Base-by-base conservation (phyloP, 2,329 filamentous ascomycete genomes). In the Phialophora macrospora region DNA sequence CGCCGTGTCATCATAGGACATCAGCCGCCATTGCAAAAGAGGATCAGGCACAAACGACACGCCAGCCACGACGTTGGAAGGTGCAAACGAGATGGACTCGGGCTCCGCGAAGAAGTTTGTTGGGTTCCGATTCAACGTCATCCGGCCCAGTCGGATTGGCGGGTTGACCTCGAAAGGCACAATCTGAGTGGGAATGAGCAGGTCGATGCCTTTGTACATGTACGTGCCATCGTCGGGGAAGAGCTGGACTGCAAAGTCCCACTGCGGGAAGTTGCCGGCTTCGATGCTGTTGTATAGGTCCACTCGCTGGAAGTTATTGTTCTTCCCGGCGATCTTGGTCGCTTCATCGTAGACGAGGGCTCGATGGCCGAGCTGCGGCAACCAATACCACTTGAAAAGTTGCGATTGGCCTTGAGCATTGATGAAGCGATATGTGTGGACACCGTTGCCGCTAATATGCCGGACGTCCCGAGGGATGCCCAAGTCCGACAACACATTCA, bases 181-280 rank as follows among this genome's bases (percentile, higher is more conserved):
- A 71, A 88, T 83, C 77, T 90, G 88, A 57, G 88, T 90, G 0
- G 91, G 88, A 71, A 96, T 92, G 1, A 96, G 84, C 66, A 89
- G 77, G 72, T 91, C 88, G 65, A 91, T 88, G 66, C 90, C 79
- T 75, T 87, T 88, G 80, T 83, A 88, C 56, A 80, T 80, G 74
- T 86, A 87, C 72, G 88, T 82, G 2, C 87, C 87, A 71, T 89
- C 81, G 67, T 86, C 84, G 1, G 87, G 86, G 20, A 82, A 84
- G 66, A 90, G 80, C 75, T 91, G 89, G 1, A 89, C 81, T 68
- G 86, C 88, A 68, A 85, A 82, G 20, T 83, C 86, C 88, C 88
- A 91, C 30, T 80, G 83, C 6, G 87, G 87, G 69, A 82, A 81
- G 14, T 90, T 83, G 41, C 87, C 86, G 38, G 79, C 80, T 63